These are phyloP conservation scores for Platanthera guangdongensis DNA, from an alignment of 106 monocot genomes.

Conservation along the genomic window DNA sequence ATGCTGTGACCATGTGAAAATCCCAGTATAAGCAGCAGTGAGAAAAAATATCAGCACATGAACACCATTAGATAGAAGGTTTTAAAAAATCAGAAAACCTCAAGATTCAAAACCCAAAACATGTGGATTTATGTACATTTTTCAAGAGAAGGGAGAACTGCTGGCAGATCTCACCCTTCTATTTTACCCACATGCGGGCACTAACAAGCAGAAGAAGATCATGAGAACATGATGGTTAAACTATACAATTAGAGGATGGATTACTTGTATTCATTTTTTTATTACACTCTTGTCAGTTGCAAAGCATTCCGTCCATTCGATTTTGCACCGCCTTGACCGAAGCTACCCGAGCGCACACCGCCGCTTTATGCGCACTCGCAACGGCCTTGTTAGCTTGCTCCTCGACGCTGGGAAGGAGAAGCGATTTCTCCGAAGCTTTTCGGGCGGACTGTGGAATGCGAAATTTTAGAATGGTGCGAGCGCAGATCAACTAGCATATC, in stretches of 20 bases:
- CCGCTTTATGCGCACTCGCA: constrained; percentile 35
- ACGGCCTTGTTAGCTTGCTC: constrained; percentile 41
- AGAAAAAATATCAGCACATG: neutral
- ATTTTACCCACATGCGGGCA: neutral
- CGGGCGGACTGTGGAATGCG: constrained; percentile 20
- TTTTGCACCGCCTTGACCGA: constrained; percentile 50
- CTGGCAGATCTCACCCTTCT: neutral
- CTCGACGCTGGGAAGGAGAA: constrained; percentile 27
- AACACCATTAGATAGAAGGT: neutral
- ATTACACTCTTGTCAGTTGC: constrained; percentile 9
- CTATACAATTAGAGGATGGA: constrained; percentile 5
- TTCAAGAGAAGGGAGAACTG: neutral
- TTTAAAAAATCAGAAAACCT: neutral
- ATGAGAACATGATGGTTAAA: neutral
- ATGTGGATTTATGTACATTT: constrained; percentile 11
- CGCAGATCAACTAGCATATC: neutral
- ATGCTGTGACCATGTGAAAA: neutral
- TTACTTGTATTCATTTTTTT: neutral
- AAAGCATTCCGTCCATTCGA: constrained; percentile 22
- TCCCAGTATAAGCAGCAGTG: neutral
- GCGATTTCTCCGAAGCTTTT: constrained; percentile 28
- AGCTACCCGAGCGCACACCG: constrained; percentile 43
- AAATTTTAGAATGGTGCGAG: neutral
- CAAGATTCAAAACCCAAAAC: neutral
- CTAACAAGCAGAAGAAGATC: constrained; percentile 3